These are phyloP conservation scores for Leishmania braziliensis DNA, from an alignment of 208 protist genomes.

Conservation along the genomic window DNA sequence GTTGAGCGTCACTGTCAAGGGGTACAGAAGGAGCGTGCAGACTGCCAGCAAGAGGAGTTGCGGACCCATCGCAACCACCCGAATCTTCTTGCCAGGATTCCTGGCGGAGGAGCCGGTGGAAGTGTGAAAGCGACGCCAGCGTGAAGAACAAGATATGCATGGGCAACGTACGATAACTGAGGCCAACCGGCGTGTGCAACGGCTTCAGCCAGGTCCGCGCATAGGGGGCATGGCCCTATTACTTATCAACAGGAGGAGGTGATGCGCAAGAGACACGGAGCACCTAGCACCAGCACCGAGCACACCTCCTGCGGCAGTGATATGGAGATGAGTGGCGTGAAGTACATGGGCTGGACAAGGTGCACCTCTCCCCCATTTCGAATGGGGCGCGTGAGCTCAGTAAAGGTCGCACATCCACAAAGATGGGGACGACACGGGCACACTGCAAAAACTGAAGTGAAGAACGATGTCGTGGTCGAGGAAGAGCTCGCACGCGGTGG, in stretches of 20 bases:
- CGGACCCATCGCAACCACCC: slow-evolving; percentile 41
- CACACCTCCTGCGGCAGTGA: slow-evolving; percentile 72
- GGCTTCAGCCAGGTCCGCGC: slow-evolving; percentile 44
- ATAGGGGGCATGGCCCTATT: slow-evolving; percentile 40
- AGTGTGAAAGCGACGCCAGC: slow-evolving; percentile 49
- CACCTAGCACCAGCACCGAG: slow-evolving; percentile 37
- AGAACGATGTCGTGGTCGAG: slow-evolving; percentile 49
- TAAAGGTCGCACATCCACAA: slow-evolving; percentile 81
- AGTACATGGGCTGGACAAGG: slow-evolving; percentile 80
- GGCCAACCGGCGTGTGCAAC: slow-evolving; percentile 26
- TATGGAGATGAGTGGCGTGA: slow-evolving; percentile 80
- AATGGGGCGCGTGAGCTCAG: slow-evolving; percentile 37
- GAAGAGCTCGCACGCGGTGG: slow-evolving; percentile 44
- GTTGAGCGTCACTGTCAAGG: slow-evolving; percentile 30
- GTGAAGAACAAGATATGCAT: slow-evolving; percentile 84
- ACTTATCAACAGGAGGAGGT: slow-evolving; percentile 43
- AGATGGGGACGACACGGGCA: slow-evolving; percentile 36
- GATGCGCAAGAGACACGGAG: slow-evolving; percentile 57
- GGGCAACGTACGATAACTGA: slow-evolving; percentile 45
- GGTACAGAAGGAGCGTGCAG: slow-evolving; percentile 62
- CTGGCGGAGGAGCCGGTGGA: slow-evolving; percentile 56
- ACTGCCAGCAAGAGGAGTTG: slow-evolving; percentile 59
- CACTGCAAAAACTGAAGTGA: slow-evolving; percentile 69
- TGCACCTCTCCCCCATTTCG: slow-evolving; percentile 8
- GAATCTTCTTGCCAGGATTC: slow-evolving; percentile 47